phyloP scores from a whole-genome alignment of 768 basidiomycete species.

The Leccinum incarnatum region DNA sequence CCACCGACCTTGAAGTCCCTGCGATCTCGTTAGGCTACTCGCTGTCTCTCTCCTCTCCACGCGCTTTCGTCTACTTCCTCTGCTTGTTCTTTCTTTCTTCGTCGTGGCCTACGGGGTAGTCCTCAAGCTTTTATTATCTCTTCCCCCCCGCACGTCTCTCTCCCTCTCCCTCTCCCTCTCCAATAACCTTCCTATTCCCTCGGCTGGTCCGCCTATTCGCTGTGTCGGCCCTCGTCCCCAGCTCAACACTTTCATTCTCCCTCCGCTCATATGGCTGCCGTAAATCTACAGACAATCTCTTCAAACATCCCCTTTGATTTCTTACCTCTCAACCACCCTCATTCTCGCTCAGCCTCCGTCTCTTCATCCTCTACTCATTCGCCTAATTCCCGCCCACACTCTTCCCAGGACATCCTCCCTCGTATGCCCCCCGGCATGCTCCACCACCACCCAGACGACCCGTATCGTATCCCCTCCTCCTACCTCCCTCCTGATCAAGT shows the following conservation, averaged over 20 bases:
- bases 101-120: constrained; percentile 25
- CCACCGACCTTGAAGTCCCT: constrained; percentile 41
- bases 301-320: constrained; percentile 69
- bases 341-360: constrained; percentile 77
- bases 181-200: constrained; percentile 8
- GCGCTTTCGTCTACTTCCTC: constrained; percentile 21
- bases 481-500: constrained; percentile 46
- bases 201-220: constrained; percentile 59
- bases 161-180: not conserved
- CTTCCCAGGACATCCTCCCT: constrained; percentile 63
- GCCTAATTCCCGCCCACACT: constrained; percentile 72
- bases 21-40: constrained; percentile 32
- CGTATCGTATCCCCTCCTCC: constrained; percentile 61
- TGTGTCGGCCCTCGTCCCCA: constrained; percentile 31
- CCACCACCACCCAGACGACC: constrained; percentile 58
- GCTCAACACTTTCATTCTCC: constrained; percentile 39
- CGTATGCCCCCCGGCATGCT: constrained; percentile 52
- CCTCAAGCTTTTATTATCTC: constrained; percentile 12
- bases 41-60: constrained; percentile 12
- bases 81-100: constrained; percentile 14
- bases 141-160: not conserved
- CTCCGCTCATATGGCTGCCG: constrained; percentile 56
- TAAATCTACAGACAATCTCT: constrained; percentile 73
- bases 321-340: constrained; percentile 56
- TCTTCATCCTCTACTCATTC: constrained; percentile 74